Evolutionary conservation across 1,284 basidiomycete species (phyloP), one percentile per base, ranked within the genome.

Genomic region (Cystobasidium slooffiae): DNA sequence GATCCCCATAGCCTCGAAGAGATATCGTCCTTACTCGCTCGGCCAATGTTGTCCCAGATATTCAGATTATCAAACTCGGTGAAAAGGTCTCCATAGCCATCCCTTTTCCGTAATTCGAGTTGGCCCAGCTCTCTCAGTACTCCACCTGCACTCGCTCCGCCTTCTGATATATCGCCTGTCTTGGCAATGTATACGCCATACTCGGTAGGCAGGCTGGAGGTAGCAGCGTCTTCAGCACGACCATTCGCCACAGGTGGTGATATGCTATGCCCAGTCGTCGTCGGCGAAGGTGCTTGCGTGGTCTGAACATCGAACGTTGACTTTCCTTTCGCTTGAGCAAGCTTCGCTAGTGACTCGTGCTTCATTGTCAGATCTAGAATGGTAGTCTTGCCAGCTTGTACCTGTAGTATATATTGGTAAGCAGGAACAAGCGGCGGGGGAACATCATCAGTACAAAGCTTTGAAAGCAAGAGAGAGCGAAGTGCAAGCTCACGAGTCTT

Each of bases 1-100:
- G n/a, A 52, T 12, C 8, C 18, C 24, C 6, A 6, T 6, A 7
- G 24, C 16, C 20, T 9, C 58, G 39, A 8, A 3, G 6, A 44
- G 24, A 47, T 47, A 18, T 24, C 31, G 14, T 7, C 31, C 58
- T 20, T 58, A 68, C 66, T 73, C 20, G 70, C 83, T 58, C 83
- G 77, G 16, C 83, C 83, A 41, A 84, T 79, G 78, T 82, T 83
- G 69, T 83, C 81, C 83, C 83, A 83, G 39, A 84, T 72, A 58
- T 83, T 81, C 16, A 75, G 37, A 16, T 82, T 81, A 6, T 81
- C 78, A 16, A 84, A 78, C 76, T 84, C 83, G 43, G 80, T 76
- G 78, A 84, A 84, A 49, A 83, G 72, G 76, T 84, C 83, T 20
- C 81, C 83, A 72, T 83, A 84, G 4, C 83, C 83, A 22, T 82